These are phyloP conservation scores for Helotiales sp. DNA, from an alignment of 2,329 filamentous ascomycete species.

Conservation along the genomic window DNA sequence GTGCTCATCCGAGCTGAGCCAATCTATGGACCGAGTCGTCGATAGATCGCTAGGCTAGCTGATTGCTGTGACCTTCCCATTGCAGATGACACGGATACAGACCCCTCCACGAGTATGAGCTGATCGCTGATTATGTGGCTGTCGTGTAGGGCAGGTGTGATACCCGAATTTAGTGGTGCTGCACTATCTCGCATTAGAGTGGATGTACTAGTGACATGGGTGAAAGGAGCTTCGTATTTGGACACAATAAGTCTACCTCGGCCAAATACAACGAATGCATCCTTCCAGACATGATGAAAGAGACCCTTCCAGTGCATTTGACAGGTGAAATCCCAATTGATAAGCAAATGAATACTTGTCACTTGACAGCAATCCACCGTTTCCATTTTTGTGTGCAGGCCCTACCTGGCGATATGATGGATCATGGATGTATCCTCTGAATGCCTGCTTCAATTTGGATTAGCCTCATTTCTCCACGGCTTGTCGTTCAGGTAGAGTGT, in stretches of 20 bases:
- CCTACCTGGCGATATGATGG: neutral
- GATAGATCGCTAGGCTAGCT: slow-evolving; percentile 4
- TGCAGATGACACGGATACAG: neutral
- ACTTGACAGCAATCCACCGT: neutral
- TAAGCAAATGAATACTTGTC: no score
- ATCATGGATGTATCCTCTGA: neutral
- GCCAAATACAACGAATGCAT: neutral
- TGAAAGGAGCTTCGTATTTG: neutral
- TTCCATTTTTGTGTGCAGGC: neutral
- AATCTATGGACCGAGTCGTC: neutral
- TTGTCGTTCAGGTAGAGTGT: neutral
- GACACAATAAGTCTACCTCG: neutral
- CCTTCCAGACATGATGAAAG: neutral
- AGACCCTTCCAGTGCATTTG: neutral
- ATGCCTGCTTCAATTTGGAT: neutral
- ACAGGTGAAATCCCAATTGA: neutral
- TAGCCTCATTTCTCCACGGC: neutral
- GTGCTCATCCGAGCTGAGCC: neutral
- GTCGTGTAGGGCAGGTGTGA: neutral
- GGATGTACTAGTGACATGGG: neutral
- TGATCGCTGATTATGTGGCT: neutral
- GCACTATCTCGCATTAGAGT: neutral
- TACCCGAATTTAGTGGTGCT: neutral
- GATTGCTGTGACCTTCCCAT: neutral
- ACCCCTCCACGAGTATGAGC: neutral